phyloP scores from a whole-genome alignment of 805 yeast genomes.

The Teunomyces panamensis region DNA sequence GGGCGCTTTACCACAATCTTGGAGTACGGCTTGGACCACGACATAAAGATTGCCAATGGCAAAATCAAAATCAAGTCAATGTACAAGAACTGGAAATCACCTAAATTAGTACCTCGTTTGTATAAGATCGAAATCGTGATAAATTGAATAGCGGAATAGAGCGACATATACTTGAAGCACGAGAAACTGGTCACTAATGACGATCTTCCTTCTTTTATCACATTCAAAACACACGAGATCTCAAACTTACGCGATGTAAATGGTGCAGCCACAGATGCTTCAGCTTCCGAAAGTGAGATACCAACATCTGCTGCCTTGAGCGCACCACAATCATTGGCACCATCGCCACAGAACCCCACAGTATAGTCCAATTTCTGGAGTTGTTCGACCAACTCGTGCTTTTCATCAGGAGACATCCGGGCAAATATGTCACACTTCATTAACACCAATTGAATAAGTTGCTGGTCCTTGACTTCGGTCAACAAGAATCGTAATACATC shows the following conservation, averaged over 20 bases:
- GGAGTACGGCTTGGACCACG: slow-evolving; percentile 85
- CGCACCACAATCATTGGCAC: slow-evolving; percentile 99
- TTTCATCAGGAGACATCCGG: slow-evolving; percentile 98
- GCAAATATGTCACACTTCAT: slow-evolving; percentile 81
- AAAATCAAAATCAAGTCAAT: slow-evolving; percentile 87
- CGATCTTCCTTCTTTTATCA: slow-evolving; percentile 92
- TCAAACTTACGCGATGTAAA: slow-evolving; percentile 89
- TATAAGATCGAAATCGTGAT: slow-evolving; percentile 82
- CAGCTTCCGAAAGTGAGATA: slow-evolving; percentile 92
- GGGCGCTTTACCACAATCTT: slow-evolving; percentile 71
- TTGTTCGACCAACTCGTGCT: slow-evolving; percentile 90
- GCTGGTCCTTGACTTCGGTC: slow-evolving; percentile 45
- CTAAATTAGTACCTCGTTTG: slow-evolving; percentile 85
- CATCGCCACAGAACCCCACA: slow-evolving; percentile 98
- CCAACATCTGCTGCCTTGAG: slow-evolving; percentile 98
- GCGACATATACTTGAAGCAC: slow-evolving; percentile 96
- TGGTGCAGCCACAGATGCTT: slow-evolving; percentile 98
- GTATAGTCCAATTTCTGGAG: slow-evolving; percentile 83
- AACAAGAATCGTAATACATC: slow-evolving; percentile 81
- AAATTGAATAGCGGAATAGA: slow-evolving; percentile 95
- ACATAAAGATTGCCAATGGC: slow-evolving; percentile 95
- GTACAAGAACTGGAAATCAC: slow-evolving; percentile 94
- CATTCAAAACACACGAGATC: slow-evolving; percentile 87
- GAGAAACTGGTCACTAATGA: slow-evolving; percentile 92
- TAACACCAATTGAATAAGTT: slow-evolving; percentile 53